Base-by-base conservation (phyloP, 2,329 filamentous ascomycete species). In the Orbilia quercus region DNA sequence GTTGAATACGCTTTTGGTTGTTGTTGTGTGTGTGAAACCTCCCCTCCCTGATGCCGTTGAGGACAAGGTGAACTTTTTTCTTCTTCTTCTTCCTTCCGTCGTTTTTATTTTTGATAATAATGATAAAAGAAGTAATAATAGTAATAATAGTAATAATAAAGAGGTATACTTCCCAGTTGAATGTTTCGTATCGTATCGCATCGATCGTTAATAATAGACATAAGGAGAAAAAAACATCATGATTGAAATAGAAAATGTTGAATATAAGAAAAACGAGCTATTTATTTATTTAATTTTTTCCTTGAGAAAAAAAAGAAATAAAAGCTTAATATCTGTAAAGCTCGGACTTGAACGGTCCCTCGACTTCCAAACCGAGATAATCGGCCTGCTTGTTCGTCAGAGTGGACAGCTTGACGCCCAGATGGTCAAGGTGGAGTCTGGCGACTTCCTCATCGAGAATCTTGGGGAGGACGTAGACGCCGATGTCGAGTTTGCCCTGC, bases 361-460 rank as follows among this genome's bases (percentile, higher is more conserved):
- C 90, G 76, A 88, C 81, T 74, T 89, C 86, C 78, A 99, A 86
- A 79, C 92, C 88, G 81, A 98, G 90, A 86, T 99, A 99, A 81
- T 98, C 95, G 78, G 92, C 90, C 87, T 99, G 95, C 79, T 90
- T 90, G 74, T 86, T 80, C 81, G 88, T 91, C 81, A 99, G 89
- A 83, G 88, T 89, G 82, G 90, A 91, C 80, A 99, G 88, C 88
- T 98, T 92, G 80, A 87, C 95, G 84, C 76, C 76, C 86, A 92
- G 90, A 86, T 98, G 95, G 77, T 85, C 88, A 78, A 97, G 86
- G 85, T 99, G 95, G 78, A 97, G 91, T 81, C 90, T 88, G 81
- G 95, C 95, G 81, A 99, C 95, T 85, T 97, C 92, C 89, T 99
- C 95, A 80, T 99, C 95, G 77, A 99, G 89, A 80, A 96, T 92